Base-by-base conservation (phyloP, 768 basidiomycete species). In the Lentinula boryana region DNA sequence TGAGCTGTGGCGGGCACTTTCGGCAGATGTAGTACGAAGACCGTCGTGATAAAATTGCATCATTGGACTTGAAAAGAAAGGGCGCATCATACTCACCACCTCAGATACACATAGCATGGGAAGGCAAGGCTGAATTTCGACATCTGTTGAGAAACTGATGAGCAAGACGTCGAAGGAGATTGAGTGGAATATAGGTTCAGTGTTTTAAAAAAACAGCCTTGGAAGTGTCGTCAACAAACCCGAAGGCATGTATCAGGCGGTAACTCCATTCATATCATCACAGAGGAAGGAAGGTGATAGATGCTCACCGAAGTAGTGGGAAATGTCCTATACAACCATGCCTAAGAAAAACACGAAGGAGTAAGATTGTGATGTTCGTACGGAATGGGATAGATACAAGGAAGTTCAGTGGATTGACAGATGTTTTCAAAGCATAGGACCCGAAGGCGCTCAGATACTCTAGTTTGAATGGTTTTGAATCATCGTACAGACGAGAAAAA, bases 1-100 rank as follows among this genome's bases (percentile, higher is more conserved):
- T 91, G 90, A 92, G 90, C 90, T 92, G 85, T 89, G 86, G 86
- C 90, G 89, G 90, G 90, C 90, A 84, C 70, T 89, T 92, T 92
- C 90, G 90, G 86, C 88, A 91, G 74, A 61, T 65, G 71, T 72
- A 60, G 68, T 92, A 91, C 90, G 90, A 89, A 91, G 90, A 92
- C 90, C 90, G 90, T 92, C 90, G 90, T 91, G 88, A 86, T 85
- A 79, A 75, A 82, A 72, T 27, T 27, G 3, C 88, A 90, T 89
- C 87, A 87, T 85, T 59, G 18, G 63, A 70, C 60, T 23, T 15
- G 49, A 61, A 35, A 50, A 40, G 15, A 41, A 55, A 41, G 35
- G 57, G 57, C 40, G 56, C 3, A 38, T 13, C 43, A 61, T 54
- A 77, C 78, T 76, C 67, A 83, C 31, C 0, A n/a, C 36, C 60